Conservation (phyloP, 202 grass and related monocot species). For the Setaria viridis region DNA sequence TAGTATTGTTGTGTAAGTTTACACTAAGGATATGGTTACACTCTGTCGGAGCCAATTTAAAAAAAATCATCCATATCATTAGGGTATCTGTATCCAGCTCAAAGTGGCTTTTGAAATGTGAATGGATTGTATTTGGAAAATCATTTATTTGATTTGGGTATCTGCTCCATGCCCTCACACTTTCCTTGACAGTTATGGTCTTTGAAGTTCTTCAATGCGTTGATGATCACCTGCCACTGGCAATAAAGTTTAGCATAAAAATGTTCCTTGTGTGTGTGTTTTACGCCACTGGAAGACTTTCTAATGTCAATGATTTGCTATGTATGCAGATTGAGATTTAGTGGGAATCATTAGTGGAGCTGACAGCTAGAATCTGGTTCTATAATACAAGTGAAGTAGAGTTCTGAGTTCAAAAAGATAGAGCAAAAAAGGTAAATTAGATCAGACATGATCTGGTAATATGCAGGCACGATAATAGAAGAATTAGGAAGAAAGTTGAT, state of each 20-base stretch:
- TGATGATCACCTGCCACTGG: neutral
- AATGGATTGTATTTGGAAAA: slow-evolving; percentile 12
- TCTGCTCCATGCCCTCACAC: neutral
- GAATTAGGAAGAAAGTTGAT: slow-evolving; percentile 18
- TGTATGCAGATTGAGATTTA: slow-evolving; percentile 42
- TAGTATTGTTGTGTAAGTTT: slow-evolving; percentile 6
- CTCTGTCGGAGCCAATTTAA: neutral
- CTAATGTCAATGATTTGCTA: slow-evolving; percentile 11
- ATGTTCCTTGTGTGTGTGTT: neutral
- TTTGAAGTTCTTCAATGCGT: neutral
- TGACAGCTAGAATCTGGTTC: neutral
- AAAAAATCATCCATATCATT: slow-evolving; percentile 1
- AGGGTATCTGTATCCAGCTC: slow-evolving; percentile 14
- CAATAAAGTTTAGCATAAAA: neutral
- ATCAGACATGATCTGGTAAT: slow-evolving; percentile 16
- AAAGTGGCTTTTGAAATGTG: neutral
- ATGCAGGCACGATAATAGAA: neutral
- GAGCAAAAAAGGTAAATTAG: neutral
- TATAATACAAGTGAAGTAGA: neutral
- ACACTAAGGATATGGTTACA: neutral
- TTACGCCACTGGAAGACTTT: neutral
- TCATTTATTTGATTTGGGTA: neutral
- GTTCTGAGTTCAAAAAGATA: neutral
- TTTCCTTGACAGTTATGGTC: neutral
- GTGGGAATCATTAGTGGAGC: neutral